phyloP scores from a whole-genome alignment of 768 basidiomycete species.

The Suillus spraguei region DNA sequence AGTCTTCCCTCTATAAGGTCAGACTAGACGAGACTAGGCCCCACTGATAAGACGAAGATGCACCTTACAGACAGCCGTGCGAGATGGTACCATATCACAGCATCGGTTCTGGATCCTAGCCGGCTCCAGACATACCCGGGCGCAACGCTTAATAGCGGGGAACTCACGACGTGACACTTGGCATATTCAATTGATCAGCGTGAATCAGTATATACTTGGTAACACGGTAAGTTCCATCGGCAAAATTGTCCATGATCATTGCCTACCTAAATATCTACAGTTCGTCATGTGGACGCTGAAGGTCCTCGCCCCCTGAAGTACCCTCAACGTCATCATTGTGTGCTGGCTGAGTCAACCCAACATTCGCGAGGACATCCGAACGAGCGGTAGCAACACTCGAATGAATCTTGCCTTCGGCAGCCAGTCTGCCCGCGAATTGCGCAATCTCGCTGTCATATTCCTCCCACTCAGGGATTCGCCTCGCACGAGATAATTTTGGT shows the following conservation, averaged over 20 bases:
- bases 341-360: neutral
- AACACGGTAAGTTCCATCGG: neutral
- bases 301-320: neutral
- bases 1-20: neutral
- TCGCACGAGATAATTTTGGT: conserved; percentile 89
- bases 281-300: neutral
- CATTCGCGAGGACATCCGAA: conserved; percentile 60
- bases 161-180: neutral
- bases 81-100: neutral
- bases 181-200: neutral
- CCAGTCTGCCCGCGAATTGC: conserved; percentile 71
- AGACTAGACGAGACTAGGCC: neutral
- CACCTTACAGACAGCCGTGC: neutral
- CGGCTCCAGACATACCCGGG: neutral
- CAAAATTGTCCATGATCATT: neutral
- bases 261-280: conserved; percentile 2
- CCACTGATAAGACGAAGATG: neutral
- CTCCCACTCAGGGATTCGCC: conserved; percentile 98
- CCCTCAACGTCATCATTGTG: neutral
- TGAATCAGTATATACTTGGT: neutral
- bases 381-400: conserved; percentile 70
- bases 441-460: conserved; percentile 92
- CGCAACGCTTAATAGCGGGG: neutral
- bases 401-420: conserved; percentile 68
- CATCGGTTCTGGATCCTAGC: conserved; percentile 4